Evolutionary conservation across 75 land plant species (phyloP).

Genomic region (Pinus tabuliformis): DNA sequence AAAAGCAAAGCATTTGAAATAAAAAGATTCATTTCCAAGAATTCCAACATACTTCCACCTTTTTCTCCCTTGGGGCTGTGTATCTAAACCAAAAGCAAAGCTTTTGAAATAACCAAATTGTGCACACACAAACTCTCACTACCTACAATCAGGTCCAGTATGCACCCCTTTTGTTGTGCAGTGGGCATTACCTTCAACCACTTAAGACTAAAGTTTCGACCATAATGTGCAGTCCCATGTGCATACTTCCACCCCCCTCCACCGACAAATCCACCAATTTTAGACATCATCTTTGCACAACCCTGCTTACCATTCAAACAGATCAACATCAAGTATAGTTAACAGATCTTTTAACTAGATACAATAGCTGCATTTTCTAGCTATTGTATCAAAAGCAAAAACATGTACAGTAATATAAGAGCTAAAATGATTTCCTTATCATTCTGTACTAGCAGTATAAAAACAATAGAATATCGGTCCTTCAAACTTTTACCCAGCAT

Average conservation of each 20-base stretch:
- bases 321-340: background rate
- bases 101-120: background rate
- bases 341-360: background rate
- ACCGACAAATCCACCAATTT: conserved; percentile 82
- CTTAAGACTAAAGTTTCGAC: conserved; percentile 88
- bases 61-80: background rate
- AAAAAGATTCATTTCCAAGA: background rate
- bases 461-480: background rate
- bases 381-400: background rate
- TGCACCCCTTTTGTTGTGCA: background rate
- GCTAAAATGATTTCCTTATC: background rate
- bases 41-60: background rate
- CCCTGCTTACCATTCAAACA: conserved; percentile 45
- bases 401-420: background rate
- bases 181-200: conserved; percentile 83
- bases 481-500: background rate
- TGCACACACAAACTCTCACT: background rate
- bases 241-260: conserved; percentile 99
- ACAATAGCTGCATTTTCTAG: background rate
- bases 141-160: background rate
- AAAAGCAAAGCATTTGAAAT: background rate
- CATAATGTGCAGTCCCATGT: conserved; percentile 97
- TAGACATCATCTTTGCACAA: conserved; percentile 98
- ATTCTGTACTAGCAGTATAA: background rate
- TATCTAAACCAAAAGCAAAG: background rate